Base-by-base conservation (phyloP, 768 basidiomycete genomes). In the Boletus rubroflammeus region DNA sequence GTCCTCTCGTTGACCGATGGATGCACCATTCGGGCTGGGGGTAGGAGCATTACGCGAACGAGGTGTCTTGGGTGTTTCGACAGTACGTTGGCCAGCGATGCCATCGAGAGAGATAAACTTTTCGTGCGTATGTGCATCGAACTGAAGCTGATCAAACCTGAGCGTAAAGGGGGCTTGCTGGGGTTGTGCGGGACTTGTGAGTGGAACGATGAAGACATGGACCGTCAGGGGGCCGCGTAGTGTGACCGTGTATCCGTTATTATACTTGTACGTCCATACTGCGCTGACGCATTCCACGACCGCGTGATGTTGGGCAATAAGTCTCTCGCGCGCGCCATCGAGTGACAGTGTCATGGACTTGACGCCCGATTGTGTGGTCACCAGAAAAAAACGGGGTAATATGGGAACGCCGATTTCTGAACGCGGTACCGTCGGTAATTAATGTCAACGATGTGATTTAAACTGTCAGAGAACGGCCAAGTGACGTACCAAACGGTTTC, bases 311-410 rank as follows among this genome's bases (percentile, higher is more conserved):
- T 77, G 75, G 50, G 77, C 78, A 8, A 79, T 72, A n/a, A 71
- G 72, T 52, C 87, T 78, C 64, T 93, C 91, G 14, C 84, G 81
- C 1, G 86, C 88, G 38, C 86, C 88, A 62, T 91, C 88, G 23
- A 93, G 75, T 2, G 83, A 80, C n/a, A 93, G 70, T 14, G 82
- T 79, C 88, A 93, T 92, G 5, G 87, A 87, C 58, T 84, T 84
- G 48, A 93, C 90, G 26, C 90, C 91, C 5, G 90, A 89, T 66
- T 90, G 87, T 2, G 85, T 85, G 0, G 88, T 90, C 19, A 90
- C 88, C 31, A 90, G 79, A 73, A 92, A 90, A 72, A 93, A 93
- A 26, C 89, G 85, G 13, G 90, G 88, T 32, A 91, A 75, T 55
- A 90, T 89, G 26, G 84, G 86, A 41, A 84, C 81, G 49, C 85